These are phyloP conservation scores for Flaveria robusta DNA, from an alignment of 129 eudicot species.

Conservation along the genomic window DNA sequence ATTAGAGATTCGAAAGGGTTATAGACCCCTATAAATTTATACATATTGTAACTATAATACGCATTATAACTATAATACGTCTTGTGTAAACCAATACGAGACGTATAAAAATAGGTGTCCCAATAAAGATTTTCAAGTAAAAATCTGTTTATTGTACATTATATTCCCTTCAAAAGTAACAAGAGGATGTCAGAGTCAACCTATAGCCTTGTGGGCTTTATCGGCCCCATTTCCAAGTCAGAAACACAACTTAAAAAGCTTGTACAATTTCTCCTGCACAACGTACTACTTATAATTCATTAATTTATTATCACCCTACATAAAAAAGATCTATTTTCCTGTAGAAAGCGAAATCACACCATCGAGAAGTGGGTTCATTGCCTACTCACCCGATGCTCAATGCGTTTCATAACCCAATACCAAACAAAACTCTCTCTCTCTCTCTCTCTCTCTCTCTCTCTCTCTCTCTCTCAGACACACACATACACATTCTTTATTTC, in stretches of 20 bases:
- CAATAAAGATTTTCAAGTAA: too few species aligned
- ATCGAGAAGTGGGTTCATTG: constrained; percentile 22
- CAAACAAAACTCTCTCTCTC: constrained; percentile 16
- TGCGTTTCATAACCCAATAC: constrained; percentile 30
- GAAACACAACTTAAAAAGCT: constrained; percentile 5
- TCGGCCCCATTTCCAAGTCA: constrained; percentile 9
- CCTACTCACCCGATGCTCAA: background rate
- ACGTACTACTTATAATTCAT: constrained; percentile 5
- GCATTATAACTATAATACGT: too few species aligned
- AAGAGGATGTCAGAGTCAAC: constrained; percentile 21
- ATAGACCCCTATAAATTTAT: too few species aligned
- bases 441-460: too few species aligned
- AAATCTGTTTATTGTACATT: background rate
- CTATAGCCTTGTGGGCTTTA: constrained; percentile 6
- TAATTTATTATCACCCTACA: background rate
- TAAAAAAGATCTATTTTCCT: background rate
- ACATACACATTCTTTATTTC: background rate
- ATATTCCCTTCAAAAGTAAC: background rate
- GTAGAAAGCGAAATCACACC: constrained; percentile 12
- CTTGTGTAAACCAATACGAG: too few species aligned
- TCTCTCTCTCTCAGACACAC: too few species aligned
- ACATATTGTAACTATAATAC: too few species aligned
- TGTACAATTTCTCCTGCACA: constrained; percentile 16
- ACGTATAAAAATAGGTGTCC: too few species aligned
- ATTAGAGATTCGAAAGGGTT: too few species aligned